Evolutionary conservation across 1,284 basidiomycete genomes (phyloP).

Genomic region (Afroboletus lepidellus): DNA sequence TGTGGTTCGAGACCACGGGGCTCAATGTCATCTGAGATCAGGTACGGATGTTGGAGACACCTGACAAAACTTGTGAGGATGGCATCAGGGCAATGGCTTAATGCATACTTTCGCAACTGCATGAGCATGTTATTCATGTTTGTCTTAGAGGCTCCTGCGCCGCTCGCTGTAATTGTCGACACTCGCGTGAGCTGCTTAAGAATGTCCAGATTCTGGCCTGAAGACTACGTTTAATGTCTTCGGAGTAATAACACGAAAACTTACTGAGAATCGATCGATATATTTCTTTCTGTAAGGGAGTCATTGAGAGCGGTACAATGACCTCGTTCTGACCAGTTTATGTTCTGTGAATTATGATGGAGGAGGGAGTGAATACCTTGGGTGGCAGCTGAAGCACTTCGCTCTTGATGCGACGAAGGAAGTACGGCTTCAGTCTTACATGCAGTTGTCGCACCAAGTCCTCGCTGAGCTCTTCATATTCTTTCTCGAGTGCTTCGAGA

Average conservation of each 20-base stretch:
- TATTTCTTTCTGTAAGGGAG: constrained; percentile 85
- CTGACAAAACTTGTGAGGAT: constrained; percentile 38
- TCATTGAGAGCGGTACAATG: constrained; percentile 90
- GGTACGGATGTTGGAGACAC: constrained; percentile 89
- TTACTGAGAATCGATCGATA: constrained; percentile 82
- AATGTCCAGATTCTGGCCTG: constrained; percentile 69
- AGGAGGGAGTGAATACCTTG: constrained; percentile 54
- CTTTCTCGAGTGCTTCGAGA: constrained; percentile 66
- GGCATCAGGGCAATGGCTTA: neutral
- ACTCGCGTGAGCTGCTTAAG: constrained; percentile 57
- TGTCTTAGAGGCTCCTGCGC: constrained; percentile 38
- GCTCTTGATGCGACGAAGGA: constrained; percentile 89
- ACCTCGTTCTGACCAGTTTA: constrained; percentile 67
- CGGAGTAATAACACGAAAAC: neutral
- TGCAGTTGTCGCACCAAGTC: constrained; percentile 80
- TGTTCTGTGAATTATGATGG: constrained; percentile 10
- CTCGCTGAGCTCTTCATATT: constrained; percentile 75
- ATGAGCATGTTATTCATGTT: constrained; percentile 81
- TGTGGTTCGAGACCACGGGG: constrained; percentile 57
- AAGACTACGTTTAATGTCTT: constrained; percentile 9
- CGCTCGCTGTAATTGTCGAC: constrained; percentile 34
- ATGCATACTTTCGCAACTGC: constrained; percentile 76
- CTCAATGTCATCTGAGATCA: constrained; percentile 82
- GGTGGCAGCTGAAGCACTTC: constrained; percentile 91
- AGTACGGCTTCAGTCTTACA: constrained; percentile 80